phyloP scores from a whole-genome alignment of 2,329 filamentous ascomycete genomes.

The Nemania sp. region DNA sequence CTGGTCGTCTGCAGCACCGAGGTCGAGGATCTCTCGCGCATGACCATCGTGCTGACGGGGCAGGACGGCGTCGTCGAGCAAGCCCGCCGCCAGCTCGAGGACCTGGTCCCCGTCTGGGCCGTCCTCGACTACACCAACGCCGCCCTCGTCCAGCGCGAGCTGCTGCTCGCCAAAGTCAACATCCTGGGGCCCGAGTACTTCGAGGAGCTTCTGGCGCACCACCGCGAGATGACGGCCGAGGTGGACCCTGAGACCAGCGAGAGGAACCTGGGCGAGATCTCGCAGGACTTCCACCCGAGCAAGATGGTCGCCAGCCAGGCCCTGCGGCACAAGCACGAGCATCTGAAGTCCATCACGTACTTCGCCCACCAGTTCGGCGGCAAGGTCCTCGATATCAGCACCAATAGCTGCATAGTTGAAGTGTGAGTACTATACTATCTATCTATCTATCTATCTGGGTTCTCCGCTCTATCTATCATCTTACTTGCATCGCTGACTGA shows the following conservation, averaged over 20 bases:
- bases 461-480: not conserved
- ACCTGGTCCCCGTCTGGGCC: constrained; percentile 97
- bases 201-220: constrained; percentile 92
- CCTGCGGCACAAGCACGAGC: constrained; percentile 94
- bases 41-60: constrained; percentile 97
- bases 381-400: constrained; percentile 97
- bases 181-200: constrained; percentile 98
- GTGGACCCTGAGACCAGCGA: constrained; percentile 51
- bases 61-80: constrained; percentile 98
- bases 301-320: constrained; percentile 86
- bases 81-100: constrained; percentile 91
- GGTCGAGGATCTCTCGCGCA: constrained; percentile 93
- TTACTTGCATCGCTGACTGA: constrained; percentile 27
- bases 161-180: constrained; percentile 94
- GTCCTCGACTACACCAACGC: constrained; percentile 94
- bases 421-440: constrained; percentile 78
- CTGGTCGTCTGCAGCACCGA: constrained; percentile 98
- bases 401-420: constrained; percentile 97
- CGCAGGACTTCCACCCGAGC: constrained; percentile 84
- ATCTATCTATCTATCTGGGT: too few species aligned
- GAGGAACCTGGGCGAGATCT: constrained; percentile 51
- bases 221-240: constrained; percentile 77
- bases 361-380: constrained; percentile 97
- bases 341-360: constrained; percentile 94
- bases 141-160: constrained; percentile 91